Base-by-base conservation (phyloP, 192 early-diverging fungal genomes). In the Coemansia erecta region DNA sequence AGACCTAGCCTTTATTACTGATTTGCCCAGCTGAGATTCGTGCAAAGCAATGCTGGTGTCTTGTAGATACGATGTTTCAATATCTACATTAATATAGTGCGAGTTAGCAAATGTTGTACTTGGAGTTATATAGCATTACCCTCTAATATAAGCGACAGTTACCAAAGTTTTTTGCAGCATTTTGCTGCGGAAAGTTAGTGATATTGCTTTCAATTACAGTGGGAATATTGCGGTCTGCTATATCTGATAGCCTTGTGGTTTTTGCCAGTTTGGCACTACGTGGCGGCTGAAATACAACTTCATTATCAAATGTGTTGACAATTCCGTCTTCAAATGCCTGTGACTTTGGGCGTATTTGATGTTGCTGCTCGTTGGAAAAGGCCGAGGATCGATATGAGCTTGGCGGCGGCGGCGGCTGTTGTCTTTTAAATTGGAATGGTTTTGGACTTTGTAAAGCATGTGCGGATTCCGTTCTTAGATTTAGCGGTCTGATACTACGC, bases 401-500 rank as follows among this genome's bases (percentile, higher is more conserved):
- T 53, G 11, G 51, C 9, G 15, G 22, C 6, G 11, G 51, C 9
- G 15, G 22, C 6, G 5, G 28, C 24, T 53, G 17, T 17, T 28
- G 14, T 14, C 17, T n/a, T 37, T 53, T 53, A 17, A n/a, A 53
- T 15, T 28, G 28, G 15, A 13, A 11, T 42, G 23, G 4, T 21
- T 17, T 21, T 55, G 53, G 8, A 24, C 41, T 23, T 49, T 49
- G 12, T 14, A 49, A 8, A 4, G 47, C 4, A 24, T 49, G 47
- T 49, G 17, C 21, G 22, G 22, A 1, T 26, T 49, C 42, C 7
- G 55, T 18, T 13, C 31, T 31, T 12, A 74, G 55, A 15, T 61
- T 60, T 7, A 74, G 59, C 24, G 72, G 72, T 7, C 72, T 61
- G 8, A 64, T 61, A 42, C 72, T 74, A 11, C 66, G 57, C 14